These are phyloP conservation scores for Berberis thunbergii DNA, from an alignment of 164 flowering plant genomes.

Conservation along the genomic window DNA sequence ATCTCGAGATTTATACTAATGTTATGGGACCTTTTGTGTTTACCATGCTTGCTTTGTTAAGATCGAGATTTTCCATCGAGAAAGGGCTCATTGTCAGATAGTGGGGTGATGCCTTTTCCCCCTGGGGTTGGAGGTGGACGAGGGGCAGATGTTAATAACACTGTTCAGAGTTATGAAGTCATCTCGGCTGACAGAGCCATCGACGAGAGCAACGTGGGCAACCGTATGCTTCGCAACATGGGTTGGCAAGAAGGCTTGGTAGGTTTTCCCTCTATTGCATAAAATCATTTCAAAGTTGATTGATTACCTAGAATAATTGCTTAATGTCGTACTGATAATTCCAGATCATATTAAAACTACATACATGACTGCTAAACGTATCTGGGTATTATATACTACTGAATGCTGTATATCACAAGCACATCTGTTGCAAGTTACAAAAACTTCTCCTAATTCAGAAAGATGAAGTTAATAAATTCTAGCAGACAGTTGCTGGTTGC, in stretches of 20 bases:
- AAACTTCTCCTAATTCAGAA: no score
- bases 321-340: no score
- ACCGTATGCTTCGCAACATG: conserved; percentile 96
- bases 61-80: conserved; percentile 58
- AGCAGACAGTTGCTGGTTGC: no score
- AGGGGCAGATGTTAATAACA: conserved; percentile 26
- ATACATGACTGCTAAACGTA: no score
- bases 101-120: conserved; percentile 77
- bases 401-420: no score
- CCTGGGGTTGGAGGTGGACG: conserved; percentile 97
- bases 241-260: conserved; percentile 99
- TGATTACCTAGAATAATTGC: no score
- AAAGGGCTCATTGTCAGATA: conserved; percentile 54
- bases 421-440: no score
- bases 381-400: no score
- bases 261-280: conserved; percentile 12
- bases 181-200: conserved; percentile 87
- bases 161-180: conserved; percentile 62
- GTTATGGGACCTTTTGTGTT: conserved; percentile 35
- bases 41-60: conserved; percentile 34
- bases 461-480: no score
- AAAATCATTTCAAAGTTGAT: no score
- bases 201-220: conserved; percentile 92
- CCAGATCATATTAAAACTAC: no score
- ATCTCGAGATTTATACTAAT: conserved; percentile 29